Base-by-base conservation (phyloP, 1,284 basidiomycete species). In the Flammula alnicola region DNA sequence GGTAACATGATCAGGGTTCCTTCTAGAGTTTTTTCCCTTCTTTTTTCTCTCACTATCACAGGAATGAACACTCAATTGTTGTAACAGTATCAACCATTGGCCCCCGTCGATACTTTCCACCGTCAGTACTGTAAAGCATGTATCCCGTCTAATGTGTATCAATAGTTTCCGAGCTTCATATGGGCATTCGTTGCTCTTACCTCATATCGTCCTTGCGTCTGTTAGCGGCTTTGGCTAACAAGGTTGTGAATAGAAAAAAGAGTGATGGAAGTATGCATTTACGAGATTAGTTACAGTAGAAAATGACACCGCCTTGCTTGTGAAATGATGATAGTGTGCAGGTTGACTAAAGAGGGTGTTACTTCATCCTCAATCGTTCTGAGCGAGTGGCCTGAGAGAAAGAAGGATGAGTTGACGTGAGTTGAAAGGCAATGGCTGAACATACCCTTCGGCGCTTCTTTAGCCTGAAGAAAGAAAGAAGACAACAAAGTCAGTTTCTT, bases 381-480 rank as follows among this genome's bases (percentile, higher is more conserved):
- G 74, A 56, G 35, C 76, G 74, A 33, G 76, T 78, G 40, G 68
- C 65, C 74, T 75, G 49, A 22, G 44, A 33, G 23, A 29, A 26
- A n/a, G n/a, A 30, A 33, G 40, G 22, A 30, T 37, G 19, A 51
- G 55, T 48, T 30, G 37, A 35, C 25, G 25, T 4, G n/a, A 12
- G 14, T 10, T 12, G 6, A 30, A 29, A 41, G 53, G 56, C 11
- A 60, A 27, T 16, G 17, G 7, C 38, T 29, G 10, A 17, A 43
- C 74, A 43, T 63, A 82, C 80, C 61, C 74, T 79, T 77, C 81
- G 70, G 54, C 81, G 74, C 70, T 85, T 85, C 76, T 76, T 81
- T 47, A 83, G 72, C 68, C 81, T 83, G 39, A 8, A 46, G 29
- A 45, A 51, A 42, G 23, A 47, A 46, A 52, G 42, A 40, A 23